phyloP scores from a whole-genome alignment of 192 early-diverging fungal species.

The Diversispora epigaea region DNA sequence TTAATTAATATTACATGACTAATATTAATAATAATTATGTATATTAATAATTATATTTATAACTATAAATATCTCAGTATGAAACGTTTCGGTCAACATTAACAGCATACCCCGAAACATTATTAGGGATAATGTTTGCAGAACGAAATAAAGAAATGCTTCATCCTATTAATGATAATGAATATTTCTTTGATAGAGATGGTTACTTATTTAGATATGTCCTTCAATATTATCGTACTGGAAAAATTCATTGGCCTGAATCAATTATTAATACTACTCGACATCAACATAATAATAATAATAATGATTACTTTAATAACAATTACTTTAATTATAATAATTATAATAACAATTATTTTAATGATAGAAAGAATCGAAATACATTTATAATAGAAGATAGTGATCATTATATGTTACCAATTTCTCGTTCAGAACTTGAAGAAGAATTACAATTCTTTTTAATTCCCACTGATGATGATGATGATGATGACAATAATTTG shows the following conservation, averaged over 20 bases:
- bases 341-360: background rate
- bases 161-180: constrained; percentile 10
- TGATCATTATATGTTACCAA: background rate
- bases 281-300: background rate
- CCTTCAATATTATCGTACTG: constrained; percentile 27
- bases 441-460: constrained; percentile 18
- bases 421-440: constrained; percentile 7
- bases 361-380: background rate
- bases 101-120: constrained; percentile 21
- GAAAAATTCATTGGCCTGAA: constrained; percentile 22
- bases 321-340: background rate
- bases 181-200: constrained; percentile 33
- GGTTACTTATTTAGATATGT: constrained; percentile 21
- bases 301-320: background rate
- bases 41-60: background rate
- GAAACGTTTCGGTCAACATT: constrained; percentile 16
- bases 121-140: constrained; percentile 24
- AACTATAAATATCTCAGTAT: background rate
- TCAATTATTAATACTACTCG: background rate
- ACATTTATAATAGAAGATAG: background rate
- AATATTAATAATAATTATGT: too few species aligned
- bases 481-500: background rate
- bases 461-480: background rate
- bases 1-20: too few species aligned
- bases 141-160: constrained; percentile 20